These are phyloP conservation scores for Fusarium guadeloupense DNA, from an alignment of 2,329 filamentous ascomycete genomes.

Conservation along the genomic window DNA sequence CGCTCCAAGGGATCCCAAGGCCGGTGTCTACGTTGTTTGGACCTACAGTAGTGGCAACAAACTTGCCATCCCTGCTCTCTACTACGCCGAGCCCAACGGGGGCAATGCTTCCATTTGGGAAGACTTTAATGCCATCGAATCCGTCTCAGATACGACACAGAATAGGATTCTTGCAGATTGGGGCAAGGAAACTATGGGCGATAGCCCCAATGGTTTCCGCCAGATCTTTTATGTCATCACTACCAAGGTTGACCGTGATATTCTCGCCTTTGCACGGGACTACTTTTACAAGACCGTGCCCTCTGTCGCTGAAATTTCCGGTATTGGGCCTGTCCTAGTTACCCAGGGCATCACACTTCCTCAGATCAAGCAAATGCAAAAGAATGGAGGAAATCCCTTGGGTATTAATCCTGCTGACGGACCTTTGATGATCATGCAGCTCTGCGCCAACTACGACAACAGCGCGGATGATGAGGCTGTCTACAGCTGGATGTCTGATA, in stretches of 20 bases:
- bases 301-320: conserved; percentile 31
- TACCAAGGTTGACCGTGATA: conserved; percentile 7
- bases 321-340: conserved; percentile 42
- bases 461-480: conserved; percentile 48
- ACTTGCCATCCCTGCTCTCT: conserved; percentile 42
- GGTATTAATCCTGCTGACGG: conserved; percentile 41
- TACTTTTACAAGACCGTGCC: conserved; percentile 37
- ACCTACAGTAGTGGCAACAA: not conserved
- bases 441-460: conserved; percentile 14
- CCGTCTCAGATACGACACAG: conserved; percentile 10
- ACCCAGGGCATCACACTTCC: conserved; percentile 55
- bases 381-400: conserved; percentile 47
- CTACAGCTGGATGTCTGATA: conserved; percentile 32
- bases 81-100: conserved; percentile 50
- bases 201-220: conserved; percentile 4
- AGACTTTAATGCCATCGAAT: conserved; percentile 47
- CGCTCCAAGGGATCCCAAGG: conserved; percentile 16
- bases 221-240: conserved; percentile 23
- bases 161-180: not conserved
- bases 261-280: conserved; percentile 6
- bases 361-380: conserved; percentile 47
- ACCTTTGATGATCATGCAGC: conserved; percentile 31
- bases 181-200: conserved; percentile 4
- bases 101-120: conserved; percentile 48
- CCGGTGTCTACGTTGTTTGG: conserved; percentile 12